Evolutionary conservation across 306 rosid species (phyloP).

Genomic region (Cucumis sativus): Cucumber_9930_V3 NC_026657.2:756501-757000

Average conservation of each 20-base stretch:
- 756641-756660: conserved; percentile 91
- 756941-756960: conserved; percentile 38
- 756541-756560: neutral
- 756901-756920: conserved; percentile 74
- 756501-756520: conserved; percentile 62
- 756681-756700: conserved; percentile 67
- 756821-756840: conserved; percentile 48
- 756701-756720: neutral
- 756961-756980: conserved; percentile 34
- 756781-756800: conserved; percentile 35
- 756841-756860: conserved; percentile 88
- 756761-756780: neutral
- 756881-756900: conserved; percentile 31
- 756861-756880: conserved; percentile 75
- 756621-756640: conserved; percentile 76
- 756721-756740: neutral
- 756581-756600: conserved; percentile 2
- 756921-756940: conserved; percentile 49
- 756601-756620: conserved; percentile 67
- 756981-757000: conserved; percentile 67
- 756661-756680: conserved; percentile 89
- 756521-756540: conserved; percentile 27
- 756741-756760: neutral
- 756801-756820: conserved; percentile 61
- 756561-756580: neutral